Base-by-base conservation (phyloP, 257 asterid genomes). In the Schizonepeta tenuifolia region DNA sequence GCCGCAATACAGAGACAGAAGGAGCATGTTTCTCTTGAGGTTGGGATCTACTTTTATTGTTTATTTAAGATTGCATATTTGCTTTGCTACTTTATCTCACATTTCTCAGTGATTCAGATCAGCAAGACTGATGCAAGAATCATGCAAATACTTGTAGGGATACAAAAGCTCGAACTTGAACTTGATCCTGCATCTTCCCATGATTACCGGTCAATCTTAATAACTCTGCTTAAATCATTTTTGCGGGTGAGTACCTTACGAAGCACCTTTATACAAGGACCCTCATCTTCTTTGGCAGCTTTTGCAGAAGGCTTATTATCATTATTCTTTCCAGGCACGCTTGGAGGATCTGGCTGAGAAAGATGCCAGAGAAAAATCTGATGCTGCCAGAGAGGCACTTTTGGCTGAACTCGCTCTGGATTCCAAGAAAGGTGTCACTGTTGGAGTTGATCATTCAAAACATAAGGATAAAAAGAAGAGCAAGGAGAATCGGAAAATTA, bases 341-440 rank as follows among this genome's bases (percentile, higher is more conserved):
- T 75, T 95, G 84, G 96, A 94, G 85, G 93, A 87, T 83, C 78
- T 87, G 81, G 96, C 98, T 5, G 97, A 90, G 81, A 95, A 87
- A 87, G 98, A 92, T 80, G 99, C 99, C 43, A 90, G 90, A 43
- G 90, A 90, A 83, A 95, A 90, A 81, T 92, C 99, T 75, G 98
- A 95, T 82, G 98, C 99, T 68, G 95, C 90, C 40, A 88, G 98
- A 68, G 98, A 92, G 85, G 94, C 94, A 54, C 86, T 95, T 81
- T 80, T 95, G 80, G 98, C 99, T 5, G 99, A 95, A 85, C 97
- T 95, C 71, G 97, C 86, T 28, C 87, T 47, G 78, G 96, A 88
- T 87, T 85, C 95, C 73, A 86, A 88, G 65, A 92, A 85, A 65
- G 90, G 91, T 49, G 74, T 73, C 67, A 70, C 87, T 31, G 90